Base-by-base conservation (phyloP, 805 yeast species). In the Yarrowia sp. region DNA sequence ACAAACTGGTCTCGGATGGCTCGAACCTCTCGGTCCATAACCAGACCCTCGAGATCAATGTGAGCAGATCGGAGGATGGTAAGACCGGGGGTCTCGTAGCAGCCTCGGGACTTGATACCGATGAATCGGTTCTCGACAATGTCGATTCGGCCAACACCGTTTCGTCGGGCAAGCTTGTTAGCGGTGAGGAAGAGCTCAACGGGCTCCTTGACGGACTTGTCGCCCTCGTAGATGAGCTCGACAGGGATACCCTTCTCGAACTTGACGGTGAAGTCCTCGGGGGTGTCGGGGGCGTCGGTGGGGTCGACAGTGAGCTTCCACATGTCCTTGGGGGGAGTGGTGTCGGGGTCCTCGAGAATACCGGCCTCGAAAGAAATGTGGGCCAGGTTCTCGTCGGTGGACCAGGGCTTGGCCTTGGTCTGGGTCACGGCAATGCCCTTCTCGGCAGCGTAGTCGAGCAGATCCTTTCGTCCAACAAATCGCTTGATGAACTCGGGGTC, bases 281-380 rank as follows among this genome's bases (percentile, higher is more conserved):
- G 98, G 64, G 83, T 82, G 71, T 91, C 88, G 77, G 99, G 99
- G 69, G 99, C 98, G 77, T 94, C 98, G 49, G 83, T 78, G 76
- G 99, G 98, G 81, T 94, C 99, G 71, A 90, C 91, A 52, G 97
- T 95, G 79, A 95, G 87, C 84, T 95, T 95, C 99, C 99, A 95
- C 99, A 95, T 95, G 81, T 95, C 99, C 84, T 93, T 94, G 82
- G 99, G 99, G 73, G 99, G 99, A 67, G 99, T 95, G 75, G 94
- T 88, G 81, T 95, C 91, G 78, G 99, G 99, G 83, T 95, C 97
- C 83, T 95, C 99, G 77, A 95, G 87, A 74, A 95, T 95, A 82
- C 99, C 99, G 72, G 99, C 99, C 85, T 95, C 99, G 80, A 91
- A 95, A 48, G 98, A 94, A 80, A 95, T 95, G 82, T 95, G 99